A percentile compares a stretch with the other conserved stretches of the same genome.
Conservation (phyloP, 345 rosid genomes). For the Brassica cretica region DNA sequence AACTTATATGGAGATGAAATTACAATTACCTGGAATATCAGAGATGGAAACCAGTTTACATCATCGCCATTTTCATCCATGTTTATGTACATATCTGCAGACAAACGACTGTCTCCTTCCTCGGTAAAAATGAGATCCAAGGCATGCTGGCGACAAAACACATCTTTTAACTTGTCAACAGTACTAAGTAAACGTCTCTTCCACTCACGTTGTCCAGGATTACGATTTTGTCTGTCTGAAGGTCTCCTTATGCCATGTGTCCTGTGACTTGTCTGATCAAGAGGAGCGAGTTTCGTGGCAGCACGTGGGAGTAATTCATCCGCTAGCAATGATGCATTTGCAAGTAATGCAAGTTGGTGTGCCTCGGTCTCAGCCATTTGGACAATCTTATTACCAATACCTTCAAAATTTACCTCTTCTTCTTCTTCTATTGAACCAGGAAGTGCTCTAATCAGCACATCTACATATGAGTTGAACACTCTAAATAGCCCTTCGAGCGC, state of each 20-base stretch:
- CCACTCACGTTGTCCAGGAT: constrained; percentile 99
- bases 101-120: constrained; percentile 92
- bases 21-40: constrained; percentile 78
- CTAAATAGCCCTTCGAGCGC: constrained; percentile 89
- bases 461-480: constrained; percentile 86
- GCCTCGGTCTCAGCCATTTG: constrained; percentile 92
- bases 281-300: constrained; percentile 85
- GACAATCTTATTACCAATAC: constrained; percentile 76
- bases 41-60: constrained; percentile 83
- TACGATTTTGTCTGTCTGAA: constrained; percentile 86
- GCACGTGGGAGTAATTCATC: constrained; percentile 99
- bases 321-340: constrained; percentile 93
- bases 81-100: constrained; percentile 90
- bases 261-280: constrained; percentile 55
- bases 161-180: constrained; percentile 86
- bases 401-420: constrained; percentile 71
- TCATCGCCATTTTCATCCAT: constrained; percentile 75
- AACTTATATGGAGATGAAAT: constrained; percentile 28
- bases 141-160: constrained; percentile 96
- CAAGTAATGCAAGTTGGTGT: constrained; percentile 94
- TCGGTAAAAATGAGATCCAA: constrained; percentile 94
- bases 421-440: constrained; percentile 98
- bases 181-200: constrained; percentile 79
- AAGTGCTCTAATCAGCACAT: constrained; percentile 86
- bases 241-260: constrained; percentile 72